Evolutionary conservation across 495 filamentous ascomycete genomes (phyloP), one percentile per base, ranked within the genome.

Genomic region (Aspergillus bridgeri): DNA sequence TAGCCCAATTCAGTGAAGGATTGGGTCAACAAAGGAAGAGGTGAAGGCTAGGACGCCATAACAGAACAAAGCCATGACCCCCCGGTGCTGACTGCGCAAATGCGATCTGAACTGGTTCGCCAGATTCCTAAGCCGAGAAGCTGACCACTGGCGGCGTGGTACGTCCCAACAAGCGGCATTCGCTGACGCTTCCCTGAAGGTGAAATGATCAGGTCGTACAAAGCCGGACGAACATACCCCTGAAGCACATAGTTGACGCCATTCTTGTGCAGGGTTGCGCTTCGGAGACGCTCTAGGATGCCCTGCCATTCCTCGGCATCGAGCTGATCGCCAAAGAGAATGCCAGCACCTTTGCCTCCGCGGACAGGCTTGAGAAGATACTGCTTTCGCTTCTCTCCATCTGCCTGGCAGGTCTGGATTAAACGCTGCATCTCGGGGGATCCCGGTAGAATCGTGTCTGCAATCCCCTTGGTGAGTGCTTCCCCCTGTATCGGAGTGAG

Each of bases 301-400:
- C 51, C 25, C n/a, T 61, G 13, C 75, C 75, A 78, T 13, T 60
- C 51, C 0, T 43, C 48, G 13, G 61, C 29, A 24, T 42, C 52
- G 15, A 79, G 20, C 18, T 77, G 61, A 21, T 72, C 68, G 3
- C 76, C 76, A 58, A 79, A 73, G 0, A 75, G 17, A 24, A 79
- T 79, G 0, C 75, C 76, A 9, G 68, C 72, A 0, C 76, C 75
- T 42, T 71, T 70, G 0, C 73, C 76, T 3, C 67, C 57, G 20
- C 70, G 59, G 25, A 68, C 70, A 0, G 71, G 72, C 43, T 79
- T 79, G 6, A 78, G 54, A 7, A 78, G 38, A 52, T 67, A 78
- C 7, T 68, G 54, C 11, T 74, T 42, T 27, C 69, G 62, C 48
- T 65, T 7, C 22, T 38, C 27, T 7, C 22, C 42, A 25, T 33